Conservation (phyloP, 148 eudicot species). For the Nepenthes mirabilis region DNA sequence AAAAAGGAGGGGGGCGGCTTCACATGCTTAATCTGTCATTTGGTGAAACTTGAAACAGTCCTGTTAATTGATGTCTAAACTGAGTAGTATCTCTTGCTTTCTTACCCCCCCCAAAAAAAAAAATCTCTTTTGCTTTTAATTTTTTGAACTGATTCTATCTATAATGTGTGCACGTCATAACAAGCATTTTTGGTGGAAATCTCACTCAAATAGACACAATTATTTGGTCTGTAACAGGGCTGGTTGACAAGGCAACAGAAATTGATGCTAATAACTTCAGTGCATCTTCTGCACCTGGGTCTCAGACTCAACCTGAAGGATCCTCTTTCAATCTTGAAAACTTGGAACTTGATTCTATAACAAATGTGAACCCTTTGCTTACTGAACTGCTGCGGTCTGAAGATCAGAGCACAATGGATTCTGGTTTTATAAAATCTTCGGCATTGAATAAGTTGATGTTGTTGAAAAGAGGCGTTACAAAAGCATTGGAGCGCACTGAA, state of each 20-base stretch:
- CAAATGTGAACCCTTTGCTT: constrained; percentile 47
- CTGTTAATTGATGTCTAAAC: too few species aligned
- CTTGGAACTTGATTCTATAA: constrained; percentile 24
- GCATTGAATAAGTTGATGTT: constrained; percentile 48
- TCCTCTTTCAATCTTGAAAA: constrained; percentile 35
- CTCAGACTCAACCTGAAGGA: constrained; percentile 31
- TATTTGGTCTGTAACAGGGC: constrained; percentile 29
- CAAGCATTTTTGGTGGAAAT: too few species aligned
- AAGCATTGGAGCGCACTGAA: constrained; percentile 63
- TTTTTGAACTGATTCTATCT: background rate
- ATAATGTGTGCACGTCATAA: background rate
- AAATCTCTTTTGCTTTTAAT: background rate
- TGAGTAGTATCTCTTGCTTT: too few species aligned
- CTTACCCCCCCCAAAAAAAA: too few species aligned
- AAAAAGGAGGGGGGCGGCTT: too few species aligned
- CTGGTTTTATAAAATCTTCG: constrained; percentile 36
- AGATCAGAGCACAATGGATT: constrained; percentile 29
- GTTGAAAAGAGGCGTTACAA: constrained; percentile 51
- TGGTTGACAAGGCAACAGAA: constrained; percentile 38
- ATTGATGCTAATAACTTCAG: constrained; percentile 30
- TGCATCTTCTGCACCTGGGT: constrained; percentile 26
- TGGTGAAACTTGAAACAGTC: too few species aligned
- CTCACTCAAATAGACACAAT: background rate
- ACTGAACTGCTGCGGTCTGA: constrained; percentile 36
- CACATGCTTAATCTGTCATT: too few species aligned